A percentile compares a stretch with the other conserved stretches of the same genome.
Evolutionary conservation across 1,284 basidiomycete genomes (phyloP).

Genomic region (Moniliophthora roreri): DNA sequence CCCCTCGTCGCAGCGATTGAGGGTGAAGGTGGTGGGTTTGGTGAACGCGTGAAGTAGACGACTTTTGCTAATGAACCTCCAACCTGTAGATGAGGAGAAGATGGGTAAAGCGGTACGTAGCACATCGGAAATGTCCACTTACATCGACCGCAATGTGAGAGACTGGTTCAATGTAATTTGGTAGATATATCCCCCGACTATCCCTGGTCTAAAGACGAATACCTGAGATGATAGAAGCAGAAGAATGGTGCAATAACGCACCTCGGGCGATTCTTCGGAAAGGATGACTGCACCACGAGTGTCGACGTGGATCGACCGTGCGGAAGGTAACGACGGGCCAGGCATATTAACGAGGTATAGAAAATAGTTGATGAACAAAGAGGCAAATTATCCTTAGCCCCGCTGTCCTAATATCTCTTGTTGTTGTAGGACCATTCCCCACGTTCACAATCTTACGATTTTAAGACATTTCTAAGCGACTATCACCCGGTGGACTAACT

Average conservation of each 20-base stretch:
- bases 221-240: constrained; percentile 6
- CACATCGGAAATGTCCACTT: constrained; percentile 35
- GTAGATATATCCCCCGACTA: constrained; percentile 92
- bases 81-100: constrained; percentile 53
- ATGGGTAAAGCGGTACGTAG: constrained; percentile 9
- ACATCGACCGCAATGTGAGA: constrained; percentile 96
- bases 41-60: constrained; percentile 95
- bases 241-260: constrained; percentile 36
- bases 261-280: constrained; percentile 90
- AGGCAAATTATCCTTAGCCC: too few species aligned
- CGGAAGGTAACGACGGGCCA: constrained; percentile 60
- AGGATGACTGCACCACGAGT: constrained; percentile 88
- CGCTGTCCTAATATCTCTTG: too few species aligned
- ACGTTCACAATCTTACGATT: too few species aligned
- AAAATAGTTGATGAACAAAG: too few species aligned
- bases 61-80: constrained; percentile 98
- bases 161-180: constrained; percentile 95
- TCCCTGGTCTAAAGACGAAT: constrained; percentile 71
- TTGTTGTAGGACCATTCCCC: too few species aligned
- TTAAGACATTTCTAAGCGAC: too few species aligned
- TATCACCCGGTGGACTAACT: too few species aligned
- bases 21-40: constrained; percentile 73
- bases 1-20: constrained; percentile 60
- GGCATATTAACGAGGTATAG: constrained; percentile 20
- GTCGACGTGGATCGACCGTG: constrained; percentile 81